A percentile compares a stretch with the other conserved stretches of the same genome.
These are phyloP conservation scores for Phycomyces blakesleeanus DNA, from an alignment of 192 early-diverging fungal genomes.

Conservation along the genomic window DNA sequence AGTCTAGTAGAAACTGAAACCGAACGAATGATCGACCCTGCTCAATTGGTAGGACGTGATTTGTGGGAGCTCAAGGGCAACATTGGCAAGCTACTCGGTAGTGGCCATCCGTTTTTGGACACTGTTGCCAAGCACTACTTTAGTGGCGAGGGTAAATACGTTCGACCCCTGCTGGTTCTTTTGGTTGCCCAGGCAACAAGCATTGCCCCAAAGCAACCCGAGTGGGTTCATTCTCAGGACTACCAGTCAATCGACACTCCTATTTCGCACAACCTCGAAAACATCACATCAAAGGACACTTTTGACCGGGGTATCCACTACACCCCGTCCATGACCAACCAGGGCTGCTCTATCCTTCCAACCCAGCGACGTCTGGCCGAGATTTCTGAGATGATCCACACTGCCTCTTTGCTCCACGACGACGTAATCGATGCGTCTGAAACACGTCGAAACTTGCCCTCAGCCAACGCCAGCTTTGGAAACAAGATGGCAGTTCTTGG, in stretches of 20 bases:
- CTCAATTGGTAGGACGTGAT: constrained; percentile 79
- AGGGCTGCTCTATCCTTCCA: constrained; percentile 62
- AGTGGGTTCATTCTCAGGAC: constrained; percentile 37
- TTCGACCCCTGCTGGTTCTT: constrained; percentile 88
- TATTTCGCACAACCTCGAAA: constrained; percentile 46
- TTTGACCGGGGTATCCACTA: constrained; percentile 19
- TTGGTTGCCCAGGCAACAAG: constrained; percentile 86
- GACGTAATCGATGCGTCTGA: constrained; percentile 76
- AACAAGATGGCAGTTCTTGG: constrained; percentile 97
- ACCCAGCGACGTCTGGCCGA: constrained; percentile 91
- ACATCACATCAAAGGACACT: constrained; percentile 9
- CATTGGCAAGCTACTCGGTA: constrained; percentile 77
- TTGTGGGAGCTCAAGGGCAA: constrained; percentile 81
- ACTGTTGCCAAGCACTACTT: constrained; percentile 92
- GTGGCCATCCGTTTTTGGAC: constrained; percentile 84
- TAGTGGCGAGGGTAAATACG: constrained; percentile 78
- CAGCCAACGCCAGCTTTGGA: constrained; percentile 84
- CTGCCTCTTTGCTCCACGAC: constrained; percentile 91
- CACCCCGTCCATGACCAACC: constrained; percentile 23
- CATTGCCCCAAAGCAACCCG: constrained; percentile 53
- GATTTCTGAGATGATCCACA: constrained; percentile 98
- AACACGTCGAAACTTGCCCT: constrained; percentile 68
- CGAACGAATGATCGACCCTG: constrained; percentile 59
- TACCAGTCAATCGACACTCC: constrained; percentile 60
- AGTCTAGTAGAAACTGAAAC: constrained; percentile 37